Base-by-base conservation (phyloP, 2,329 filamentous ascomycete genomes). In the Ceratocystis destructans region DNA sequence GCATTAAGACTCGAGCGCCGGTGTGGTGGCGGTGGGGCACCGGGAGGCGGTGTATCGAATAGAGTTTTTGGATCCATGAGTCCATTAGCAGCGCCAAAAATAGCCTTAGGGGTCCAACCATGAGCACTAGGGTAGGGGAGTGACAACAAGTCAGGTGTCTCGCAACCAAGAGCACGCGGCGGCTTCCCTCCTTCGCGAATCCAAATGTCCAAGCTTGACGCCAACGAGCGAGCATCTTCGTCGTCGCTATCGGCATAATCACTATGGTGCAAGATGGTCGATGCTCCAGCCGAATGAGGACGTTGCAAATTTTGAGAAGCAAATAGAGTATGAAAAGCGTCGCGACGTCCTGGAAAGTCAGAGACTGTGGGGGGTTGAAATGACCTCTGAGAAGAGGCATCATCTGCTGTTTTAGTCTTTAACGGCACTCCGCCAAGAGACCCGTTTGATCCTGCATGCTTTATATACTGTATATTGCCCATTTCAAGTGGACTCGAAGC, bases 191-290 rank as follows among this genome's bases (percentile, higher is more conserved):
- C 81, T 71, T 83, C 81, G 5, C 77, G 78, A 73, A 85, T 77
- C 82, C 82, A 85, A 28, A 82, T 81, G 65, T 85, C 83, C 4
- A 81, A 76, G 68, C 78, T 81, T 0, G 80, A 82, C 0, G 78
- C 74, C 2, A 78, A 71, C 1, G 80, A 82, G 33, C 71, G 73
- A 1, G 73, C 73, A 17, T 77, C 76, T n/a, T 75, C 76, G 17
- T 78, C 76, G 22, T 75, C 75, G 6, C 74, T 73, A 46, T 77
- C 77, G 44, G 79, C 76, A 75, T 80, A 80, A 61, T 75, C 79
- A 17, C 77, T 71, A 53, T 74, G 73, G 12, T 72, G 73, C 3
- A 78, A 79, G 2, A 77, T 71, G 0, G 77, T 78, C 0, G 78
- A 78, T 64, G 79, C 80, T 17, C 76, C 77, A 1, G 78, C 77